phyloP scores from a whole-genome alignment of 1,284 basidiomycete genomes.

The Malassezia dermatis region DNA sequence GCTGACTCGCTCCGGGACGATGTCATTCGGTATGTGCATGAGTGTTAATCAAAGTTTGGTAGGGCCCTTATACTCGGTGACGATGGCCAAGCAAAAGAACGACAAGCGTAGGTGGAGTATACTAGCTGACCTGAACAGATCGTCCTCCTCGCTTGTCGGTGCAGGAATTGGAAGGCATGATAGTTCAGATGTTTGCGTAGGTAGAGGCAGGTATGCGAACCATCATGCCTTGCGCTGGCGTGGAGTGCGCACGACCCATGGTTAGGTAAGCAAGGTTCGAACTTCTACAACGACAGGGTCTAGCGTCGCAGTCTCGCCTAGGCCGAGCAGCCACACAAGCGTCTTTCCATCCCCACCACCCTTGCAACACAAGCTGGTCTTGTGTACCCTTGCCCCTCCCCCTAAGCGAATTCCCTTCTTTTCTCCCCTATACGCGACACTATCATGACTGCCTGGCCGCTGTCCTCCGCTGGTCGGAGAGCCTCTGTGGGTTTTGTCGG shows the following conservation, averaged over 20 bases:
- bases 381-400: not conserved
- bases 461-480: constrained; percentile 10
- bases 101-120: not conserved
- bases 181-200: constrained; percentile 4
- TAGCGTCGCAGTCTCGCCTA: not conserved
- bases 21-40: constrained; percentile 2
- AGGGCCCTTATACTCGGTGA: constrained; percentile 8
- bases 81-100: constrained; percentile 3
- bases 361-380: constrained; percentile 1
- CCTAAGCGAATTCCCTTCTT: not conserved
- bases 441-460: not conserved
- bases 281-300: not conserved
- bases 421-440: not conserved
- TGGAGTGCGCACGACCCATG: not conserved
- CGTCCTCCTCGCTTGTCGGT: not conserved
- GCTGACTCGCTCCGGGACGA: constrained; percentile 8
- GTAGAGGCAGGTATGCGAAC: not conserved
- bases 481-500: not conserved
- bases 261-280: not conserved
- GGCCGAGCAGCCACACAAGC: too few species aligned
- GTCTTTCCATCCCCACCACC: not conserved
- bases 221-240: too few species aligned
- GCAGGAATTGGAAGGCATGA: constrained; percentile 3
- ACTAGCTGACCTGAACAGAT: not conserved
- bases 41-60: not conserved